These are phyloP conservation scores for Curvularia lunata DNA, from an alignment of 2,329 filamentous ascomycete species.

Conservation along the genomic window DNA sequence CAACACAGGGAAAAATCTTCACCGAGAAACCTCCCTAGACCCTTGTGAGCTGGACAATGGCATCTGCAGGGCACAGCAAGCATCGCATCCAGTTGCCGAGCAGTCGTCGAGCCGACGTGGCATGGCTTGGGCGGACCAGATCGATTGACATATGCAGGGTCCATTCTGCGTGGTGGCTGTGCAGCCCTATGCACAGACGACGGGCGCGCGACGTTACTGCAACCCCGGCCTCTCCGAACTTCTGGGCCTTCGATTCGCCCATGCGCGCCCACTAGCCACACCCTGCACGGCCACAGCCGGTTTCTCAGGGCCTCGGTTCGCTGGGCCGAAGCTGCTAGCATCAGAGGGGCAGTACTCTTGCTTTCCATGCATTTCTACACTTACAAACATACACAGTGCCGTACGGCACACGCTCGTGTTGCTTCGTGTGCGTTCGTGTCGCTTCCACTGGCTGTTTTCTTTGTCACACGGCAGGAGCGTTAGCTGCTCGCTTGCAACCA, in stretches of 20 bases:
- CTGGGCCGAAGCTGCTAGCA: background rate
- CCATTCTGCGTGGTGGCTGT: constrained; percentile 24
- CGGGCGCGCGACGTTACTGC: constrained; percentile 10
- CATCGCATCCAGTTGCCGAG: constrained; percentile 7
- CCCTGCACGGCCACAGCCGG: too few relatives aligned
- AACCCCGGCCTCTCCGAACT: constrained; percentile 25
- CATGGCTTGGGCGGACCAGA: constrained; percentile 17
- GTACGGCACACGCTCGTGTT: background rate
- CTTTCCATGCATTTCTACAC: background rate
- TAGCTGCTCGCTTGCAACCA: constrained; percentile 20
- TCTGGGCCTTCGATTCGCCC: constrained; percentile 20
- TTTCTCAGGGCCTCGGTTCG: constrained; percentile 3
- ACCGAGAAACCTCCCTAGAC: constrained; percentile 6
- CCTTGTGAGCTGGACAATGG: constrained; percentile 14
- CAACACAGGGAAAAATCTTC: constrained; percentile 22
- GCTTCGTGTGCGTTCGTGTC: background rate
- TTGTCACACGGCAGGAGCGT: constrained; percentile 5
- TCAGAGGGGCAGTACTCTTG: background rate
- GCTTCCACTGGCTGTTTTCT: constrained; percentile 7
- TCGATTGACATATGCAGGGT: constrained; percentile 23
- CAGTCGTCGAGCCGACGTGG: constrained; percentile 18
- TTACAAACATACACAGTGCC: background rate
- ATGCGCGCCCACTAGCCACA: constrained; percentile 33
- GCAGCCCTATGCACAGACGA: constrained; percentile 30
- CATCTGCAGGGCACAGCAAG: constrained; percentile 17